phyloP scores from a whole-genome alignment of 176 grass and related monocot genomes.

The Puya raimondii region DNA sequence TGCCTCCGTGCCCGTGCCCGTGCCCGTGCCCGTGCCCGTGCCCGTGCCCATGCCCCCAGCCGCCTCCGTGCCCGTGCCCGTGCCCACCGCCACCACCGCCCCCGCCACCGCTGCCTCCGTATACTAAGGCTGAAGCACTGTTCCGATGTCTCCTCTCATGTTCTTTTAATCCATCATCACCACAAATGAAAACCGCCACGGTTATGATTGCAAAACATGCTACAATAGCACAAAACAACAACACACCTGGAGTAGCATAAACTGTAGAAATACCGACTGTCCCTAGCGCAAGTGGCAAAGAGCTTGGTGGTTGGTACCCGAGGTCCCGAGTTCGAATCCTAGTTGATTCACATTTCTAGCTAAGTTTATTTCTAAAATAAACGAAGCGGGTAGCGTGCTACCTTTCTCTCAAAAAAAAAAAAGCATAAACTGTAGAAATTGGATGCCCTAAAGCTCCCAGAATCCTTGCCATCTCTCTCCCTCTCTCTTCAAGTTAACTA shows the following conservation, averaged over 20 bases:
- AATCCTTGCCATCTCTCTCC: neutral
- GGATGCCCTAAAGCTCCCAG: neutral
- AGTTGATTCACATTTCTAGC: too few species aligned
- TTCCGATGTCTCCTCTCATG: neutral
- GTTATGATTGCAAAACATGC: neutral
- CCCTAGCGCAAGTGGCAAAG: too few species aligned
- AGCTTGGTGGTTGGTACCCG: too few species aligned
- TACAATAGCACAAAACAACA: neutral
- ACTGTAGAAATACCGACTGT: too few species aligned
- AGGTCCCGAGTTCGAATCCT: too few species aligned
- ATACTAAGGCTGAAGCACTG: too few species aligned
- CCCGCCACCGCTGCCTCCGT: neutral
- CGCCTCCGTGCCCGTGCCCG: neutral
- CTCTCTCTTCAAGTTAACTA: neutral
- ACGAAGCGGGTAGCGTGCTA: too few species aligned
- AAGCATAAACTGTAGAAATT: neutral
- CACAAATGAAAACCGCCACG: neutral
- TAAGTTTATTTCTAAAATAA: too few species aligned
- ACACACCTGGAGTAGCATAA: neutral
- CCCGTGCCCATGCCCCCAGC: neutral
- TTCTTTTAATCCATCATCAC: neutral
- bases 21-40: too few species aligned
- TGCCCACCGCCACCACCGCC: neutral
- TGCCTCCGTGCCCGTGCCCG: neutral
- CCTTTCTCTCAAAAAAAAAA: too few species aligned